These are phyloP conservation scores for Geoglossum cookeanum DNA, from an alignment of 2,329 filamentous ascomycete genomes.

Conservation along the genomic window DNA sequence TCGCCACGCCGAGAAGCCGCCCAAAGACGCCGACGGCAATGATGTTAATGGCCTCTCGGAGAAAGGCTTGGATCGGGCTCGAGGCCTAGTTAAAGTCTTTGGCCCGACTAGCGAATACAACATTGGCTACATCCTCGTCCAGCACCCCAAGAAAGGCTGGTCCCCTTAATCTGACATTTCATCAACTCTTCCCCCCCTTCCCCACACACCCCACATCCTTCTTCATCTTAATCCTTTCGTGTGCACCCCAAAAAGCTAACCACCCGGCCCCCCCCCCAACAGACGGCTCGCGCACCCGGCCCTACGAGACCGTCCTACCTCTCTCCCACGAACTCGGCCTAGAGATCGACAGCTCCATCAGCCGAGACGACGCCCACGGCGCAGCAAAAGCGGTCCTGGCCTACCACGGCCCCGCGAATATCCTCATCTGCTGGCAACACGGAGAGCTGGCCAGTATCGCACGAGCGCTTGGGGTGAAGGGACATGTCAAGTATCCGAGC, in stretches of 20 bases:
- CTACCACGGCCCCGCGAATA: constrained; percentile 33
- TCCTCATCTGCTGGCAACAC: constrained; percentile 45
- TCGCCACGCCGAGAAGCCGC: constrained; percentile 44
- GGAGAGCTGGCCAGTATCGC: constrained; percentile 32
- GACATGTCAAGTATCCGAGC: constrained; percentile 5
- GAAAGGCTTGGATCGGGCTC: constrained; percentile 34
- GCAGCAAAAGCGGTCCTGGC: constrained; percentile 30
- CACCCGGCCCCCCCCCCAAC: not conserved
- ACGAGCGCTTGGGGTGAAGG: constrained; percentile 29
- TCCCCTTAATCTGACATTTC: not conserved
- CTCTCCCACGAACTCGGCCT: constrained; percentile 36
- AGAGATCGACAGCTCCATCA: constrained; percentile 34
- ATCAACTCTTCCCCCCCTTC: not conserved
- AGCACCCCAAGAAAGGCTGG: constrained; percentile 26
- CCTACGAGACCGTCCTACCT: constrained; percentile 37
- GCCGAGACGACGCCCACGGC: constrained; percentile 34
- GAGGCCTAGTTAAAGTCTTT: constrained; percentile 40
- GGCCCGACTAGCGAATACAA: constrained; percentile 31
- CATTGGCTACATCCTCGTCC: constrained; percentile 39
- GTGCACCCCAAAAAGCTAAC: not conserved
- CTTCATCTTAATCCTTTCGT: not conserved
- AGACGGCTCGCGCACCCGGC: constrained; percentile 33
- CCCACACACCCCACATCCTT: not conserved
- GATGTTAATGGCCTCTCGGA: constrained; percentile 27
- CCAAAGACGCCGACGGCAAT: constrained; percentile 17